Evolutionary conservation across 228 moss, liverwort and hornwort genomes (phyloP).

Genomic region (Sphagnum magellanicum): DNA sequence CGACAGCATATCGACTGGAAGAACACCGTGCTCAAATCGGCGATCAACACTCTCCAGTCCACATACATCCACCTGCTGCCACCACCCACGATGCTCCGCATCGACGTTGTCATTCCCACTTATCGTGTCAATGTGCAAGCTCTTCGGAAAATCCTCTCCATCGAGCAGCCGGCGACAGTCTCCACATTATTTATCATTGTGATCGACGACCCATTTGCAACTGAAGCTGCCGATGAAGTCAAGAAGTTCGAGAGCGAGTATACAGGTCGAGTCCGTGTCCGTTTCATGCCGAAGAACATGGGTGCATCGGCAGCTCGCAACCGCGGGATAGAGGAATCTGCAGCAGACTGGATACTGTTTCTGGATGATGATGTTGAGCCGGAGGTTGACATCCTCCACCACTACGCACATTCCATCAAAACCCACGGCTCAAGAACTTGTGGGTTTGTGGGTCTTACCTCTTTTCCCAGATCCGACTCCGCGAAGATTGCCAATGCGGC

Average conservation of each 20-base stretch:
- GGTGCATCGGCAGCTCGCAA: conserved; percentile 21
- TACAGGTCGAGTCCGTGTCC: conserved; percentile 10
- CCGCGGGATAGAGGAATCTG: conserved; percentile 16
- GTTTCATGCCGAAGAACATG: conserved; percentile 9
- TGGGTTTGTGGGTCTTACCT: conserved; percentile 23
- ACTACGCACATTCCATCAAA: conserved; percentile 8
- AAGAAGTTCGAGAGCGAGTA: conserved; percentile 6
- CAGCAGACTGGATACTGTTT: conserved; percentile 25
- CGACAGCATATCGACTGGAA: conserved; percentile 10
- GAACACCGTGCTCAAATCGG: conserved; percentile 9
- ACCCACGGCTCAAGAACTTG: conserved; percentile 7
- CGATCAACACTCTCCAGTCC: conserved; percentile 4
- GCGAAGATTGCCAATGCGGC: conserved; percentile 9
- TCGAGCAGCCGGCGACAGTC: conserved; percentile 10
- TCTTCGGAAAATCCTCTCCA: conserved; percentile 11
- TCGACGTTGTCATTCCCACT: conserved; percentile 27
- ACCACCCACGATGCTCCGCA: conserved; percentile 15
- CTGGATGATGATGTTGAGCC: conserved; percentile 30
- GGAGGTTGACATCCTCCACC: conserved; percentile 5
- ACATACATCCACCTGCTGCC: neutral
- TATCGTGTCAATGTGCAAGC: conserved; percentile 10
- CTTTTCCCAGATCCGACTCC: conserved; percentile 1
- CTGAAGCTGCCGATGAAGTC: neutral
- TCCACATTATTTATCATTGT: conserved; percentile 13
- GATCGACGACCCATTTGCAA: conserved; percentile 12